Evolutionary conservation across 805 yeast species (phyloP).

Genomic region (Debaryomyces prosopidis): DNA sequence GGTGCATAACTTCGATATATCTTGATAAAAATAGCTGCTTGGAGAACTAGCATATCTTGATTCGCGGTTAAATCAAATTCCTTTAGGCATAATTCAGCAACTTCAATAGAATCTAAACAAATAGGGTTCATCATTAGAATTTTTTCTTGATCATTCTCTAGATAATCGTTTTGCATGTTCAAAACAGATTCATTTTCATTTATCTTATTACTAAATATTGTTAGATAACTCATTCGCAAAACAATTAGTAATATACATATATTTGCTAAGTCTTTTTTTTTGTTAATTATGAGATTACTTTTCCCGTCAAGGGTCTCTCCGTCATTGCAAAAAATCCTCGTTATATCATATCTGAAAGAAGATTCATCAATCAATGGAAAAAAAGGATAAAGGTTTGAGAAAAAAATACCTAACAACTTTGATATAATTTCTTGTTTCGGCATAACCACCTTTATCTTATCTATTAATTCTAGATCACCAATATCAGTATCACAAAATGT

Average conservation of each 20-base stretch:
- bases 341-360: not conserved
- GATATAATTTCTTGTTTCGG: not conserved
- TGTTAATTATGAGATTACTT: not conserved
- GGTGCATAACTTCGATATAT: conserved; percentile 57
- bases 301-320: not conserved
- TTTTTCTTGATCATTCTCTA: not conserved
- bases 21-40: conserved; percentile 59
- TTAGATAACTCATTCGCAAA: conserved; percentile 26
- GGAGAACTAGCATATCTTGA: conserved; percentile 41
- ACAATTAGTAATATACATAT: conserved; percentile 25
- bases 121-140: conserved; percentile 1
- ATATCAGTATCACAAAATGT: not conserved
- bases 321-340: not conserved
- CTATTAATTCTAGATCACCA: not conserved
- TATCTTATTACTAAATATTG: conserved; percentile 15
- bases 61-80: conserved; percentile 37
- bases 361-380: conserved; percentile 4
- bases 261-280: conserved; percentile 25
- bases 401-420: not conserved
- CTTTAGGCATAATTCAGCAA: conserved; percentile 35
- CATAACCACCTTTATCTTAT: conserved; percentile 1
- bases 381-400: not conserved
- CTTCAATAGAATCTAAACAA: conserved; percentile 9
- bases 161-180: not conserved
- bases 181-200: not conserved